phyloP scores from a whole-genome alignment of 1,284 basidiomycete species.

The Tranzscheliella williamsii region DNA sequence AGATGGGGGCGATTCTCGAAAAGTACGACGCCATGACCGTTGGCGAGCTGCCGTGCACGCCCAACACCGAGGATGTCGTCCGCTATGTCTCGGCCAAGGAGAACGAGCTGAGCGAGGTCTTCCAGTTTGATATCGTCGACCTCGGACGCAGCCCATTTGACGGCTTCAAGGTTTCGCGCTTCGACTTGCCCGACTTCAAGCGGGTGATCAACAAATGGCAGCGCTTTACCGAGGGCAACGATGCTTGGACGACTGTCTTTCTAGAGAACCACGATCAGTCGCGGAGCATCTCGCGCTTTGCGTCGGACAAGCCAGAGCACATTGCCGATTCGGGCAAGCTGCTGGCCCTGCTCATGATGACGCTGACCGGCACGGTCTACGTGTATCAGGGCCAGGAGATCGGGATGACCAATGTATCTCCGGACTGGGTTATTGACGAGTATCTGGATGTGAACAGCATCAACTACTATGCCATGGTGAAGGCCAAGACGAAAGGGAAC shows the following conservation, averaged over 20 bases:
- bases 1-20: slow-evolving; percentile 66
- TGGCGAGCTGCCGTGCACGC: slow-evolving; percentile 66
- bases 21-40: slow-evolving; percentile 68
- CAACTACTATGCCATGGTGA: slow-evolving; percentile 39
- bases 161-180: slow-evolving; percentile 64
- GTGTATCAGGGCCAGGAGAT: slow-evolving; percentile 72
- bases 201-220: slow-evolving; percentile 70
- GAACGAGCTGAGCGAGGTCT: slow-evolving; percentile 68
- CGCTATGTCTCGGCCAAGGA: slow-evolving; percentile 69
- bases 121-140: slow-evolving; percentile 71
- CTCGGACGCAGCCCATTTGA: slow-evolving; percentile 61
- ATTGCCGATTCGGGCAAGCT: slow-evolving; percentile 69
- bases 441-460: slow-evolving; percentile 40
- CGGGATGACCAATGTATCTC: slow-evolving; percentile 72
- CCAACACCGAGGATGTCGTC: slow-evolving; percentile 65
- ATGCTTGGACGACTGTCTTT: slow-evolving; percentile 47
- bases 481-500: slow-evolving; percentile 21
- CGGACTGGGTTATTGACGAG: slow-evolving; percentile 71
- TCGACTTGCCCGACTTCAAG: slow-evolving; percentile 69
- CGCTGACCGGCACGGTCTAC: slow-evolving; percentile 71
- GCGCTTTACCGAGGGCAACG: slow-evolving; percentile 35
- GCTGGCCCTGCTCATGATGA: slow-evolving; percentile 69
- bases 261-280: slow-evolving; percentile 72
- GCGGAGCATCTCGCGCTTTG: slow-evolving; percentile 69
- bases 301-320: slow-evolving; percentile 68